Conservation (phyloP, 75 land plant species). For the Pinus tabuliformis region DNA sequence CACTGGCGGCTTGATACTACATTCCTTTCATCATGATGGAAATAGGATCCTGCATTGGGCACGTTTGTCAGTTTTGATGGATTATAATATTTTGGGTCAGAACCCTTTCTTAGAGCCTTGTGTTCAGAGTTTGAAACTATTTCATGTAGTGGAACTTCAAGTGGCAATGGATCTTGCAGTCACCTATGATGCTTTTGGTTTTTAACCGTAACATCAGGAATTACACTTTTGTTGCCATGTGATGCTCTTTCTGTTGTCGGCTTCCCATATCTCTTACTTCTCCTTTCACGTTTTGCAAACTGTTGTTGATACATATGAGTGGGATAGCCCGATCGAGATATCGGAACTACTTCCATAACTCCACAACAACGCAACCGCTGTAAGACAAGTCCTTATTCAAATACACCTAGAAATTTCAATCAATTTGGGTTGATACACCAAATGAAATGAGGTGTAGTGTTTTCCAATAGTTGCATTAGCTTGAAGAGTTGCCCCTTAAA, state of each 20-base stretch:
- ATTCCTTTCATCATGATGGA: neutral
- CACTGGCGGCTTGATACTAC: too few relatives aligned
- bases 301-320: too few relatives aligned
- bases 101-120: neutral
- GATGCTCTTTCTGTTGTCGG: constrained; percentile 28
- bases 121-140: neutral
- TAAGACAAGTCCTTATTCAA: too few relatives aligned
- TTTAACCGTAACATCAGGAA: constrained; percentile 7
- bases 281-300: constrained; percentile 26
- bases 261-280: constrained; percentile 59
- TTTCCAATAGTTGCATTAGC: too few relatives aligned
- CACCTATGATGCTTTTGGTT: constrained; percentile 29
- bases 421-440: too few relatives aligned
- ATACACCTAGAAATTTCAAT: too few relatives aligned
- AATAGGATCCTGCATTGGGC: neutral
- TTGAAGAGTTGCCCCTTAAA: too few relatives aligned
- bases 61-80: neutral
- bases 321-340: too few relatives aligned
- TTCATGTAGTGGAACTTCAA: constrained; percentile 23
- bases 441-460: too few relatives aligned
- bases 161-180: constrained; percentile 42
- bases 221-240: constrained; percentile 7
- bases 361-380: too few relatives aligned
- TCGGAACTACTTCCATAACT: too few relatives aligned
- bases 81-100: constrained; percentile 1